Percentiles rank a stretch among this genome's conserved stretches.
Conservation (phyloP, 345 rosid genomes). For the Camelina neglecta region DNA sequence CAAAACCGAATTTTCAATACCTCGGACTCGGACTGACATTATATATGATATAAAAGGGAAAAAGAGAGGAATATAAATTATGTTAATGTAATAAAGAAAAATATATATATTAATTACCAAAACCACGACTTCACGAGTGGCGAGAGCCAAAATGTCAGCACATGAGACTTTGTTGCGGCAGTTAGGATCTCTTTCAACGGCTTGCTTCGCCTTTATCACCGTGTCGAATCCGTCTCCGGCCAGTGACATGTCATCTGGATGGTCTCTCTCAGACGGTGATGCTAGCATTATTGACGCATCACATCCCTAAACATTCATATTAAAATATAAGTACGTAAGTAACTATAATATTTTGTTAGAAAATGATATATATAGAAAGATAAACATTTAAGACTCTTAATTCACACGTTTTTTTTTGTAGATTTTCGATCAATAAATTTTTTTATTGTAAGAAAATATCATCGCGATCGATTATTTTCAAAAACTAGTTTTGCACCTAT, state of each 20-base stretch:
- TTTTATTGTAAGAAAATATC: not conserved
- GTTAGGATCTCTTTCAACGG: slow-evolving; percentile 66
- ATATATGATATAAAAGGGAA: not conserved
- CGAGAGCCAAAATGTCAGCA: slow-evolving; percentile 90
- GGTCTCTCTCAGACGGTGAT: slow-evolving; percentile 47
- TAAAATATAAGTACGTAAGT: not conserved
- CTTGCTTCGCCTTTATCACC: slow-evolving; percentile 80
- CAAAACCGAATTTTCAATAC: slow-evolving; percentile 15
- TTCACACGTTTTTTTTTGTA: not conserved
- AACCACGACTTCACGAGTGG: slow-evolving; percentile 75
- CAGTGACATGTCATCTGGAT: slow-evolving; percentile 44
- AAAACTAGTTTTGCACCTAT: not conserved
- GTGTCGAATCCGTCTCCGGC: slow-evolving; percentile 78
- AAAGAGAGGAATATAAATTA: not conserved
- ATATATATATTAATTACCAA: slow-evolving; percentile 45
- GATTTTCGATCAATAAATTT: not conserved
- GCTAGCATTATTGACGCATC: slow-evolving; percentile 47
- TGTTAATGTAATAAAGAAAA: not conserved
- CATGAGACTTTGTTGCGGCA: slow-evolving; percentile 94
- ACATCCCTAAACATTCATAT: slow-evolving; percentile 43
- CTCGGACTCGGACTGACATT: slow-evolving; percentile 41
- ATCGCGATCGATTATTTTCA: not conserved
- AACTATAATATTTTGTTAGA: not conserved
- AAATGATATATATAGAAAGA: too few relatives aligned
- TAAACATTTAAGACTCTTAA: not conserved